Conservation (phyloP, 106 monocot species). For the Narthecium ossifragum region DNA sequence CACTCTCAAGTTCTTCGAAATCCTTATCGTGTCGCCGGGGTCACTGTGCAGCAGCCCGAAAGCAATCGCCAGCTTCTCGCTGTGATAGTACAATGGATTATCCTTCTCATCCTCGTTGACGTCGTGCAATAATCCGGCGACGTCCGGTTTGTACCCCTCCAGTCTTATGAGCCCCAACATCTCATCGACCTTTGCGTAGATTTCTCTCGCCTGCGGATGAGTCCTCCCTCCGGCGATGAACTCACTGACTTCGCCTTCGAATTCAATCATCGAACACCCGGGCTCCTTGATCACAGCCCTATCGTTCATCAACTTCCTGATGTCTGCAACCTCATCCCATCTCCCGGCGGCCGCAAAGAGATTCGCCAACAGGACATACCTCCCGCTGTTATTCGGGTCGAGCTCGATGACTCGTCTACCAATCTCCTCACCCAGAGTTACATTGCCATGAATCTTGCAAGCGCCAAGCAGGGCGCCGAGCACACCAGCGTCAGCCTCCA, state of each 20-base stretch:
- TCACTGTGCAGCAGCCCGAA: conserved; percentile 52
- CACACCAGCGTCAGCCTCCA: conserved; percentile 52
- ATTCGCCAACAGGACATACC: conserved; percentile 70
- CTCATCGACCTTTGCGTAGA: conserved; percentile 55
- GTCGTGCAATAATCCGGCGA: conserved; percentile 33
- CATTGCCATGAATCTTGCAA: conserved; percentile 53
- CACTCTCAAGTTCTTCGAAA: conserved; percentile 74
- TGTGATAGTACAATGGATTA: conserved; percentile 47
- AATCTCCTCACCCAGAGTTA: conserved; percentile 53
- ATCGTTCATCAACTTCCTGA: conserved; percentile 66
- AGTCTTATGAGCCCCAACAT: conserved; percentile 42
- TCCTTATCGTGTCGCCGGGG: conserved; percentile 46
- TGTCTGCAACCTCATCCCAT: conserved; percentile 64
- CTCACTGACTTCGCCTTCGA: conserved; percentile 41
- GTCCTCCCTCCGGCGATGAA: conserved; percentile 56
- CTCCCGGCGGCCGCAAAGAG: conserved; percentile 47
- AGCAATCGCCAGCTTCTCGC: conserved; percentile 84
- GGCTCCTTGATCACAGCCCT: conserved; percentile 68
- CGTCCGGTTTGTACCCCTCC: conserved; percentile 49
- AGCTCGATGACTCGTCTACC: conserved; percentile 49
- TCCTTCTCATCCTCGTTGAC: conserved; percentile 45
- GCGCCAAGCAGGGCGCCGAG: conserved; percentile 84
- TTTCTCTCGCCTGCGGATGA: conserved; percentile 37
- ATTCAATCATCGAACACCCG: conserved; percentile 63
- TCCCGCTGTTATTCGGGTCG: conserved; percentile 58